phyloP scores from a whole-genome alignment of 2,329 filamentous ascomycete species.

The Fusarium albidum region DNA sequence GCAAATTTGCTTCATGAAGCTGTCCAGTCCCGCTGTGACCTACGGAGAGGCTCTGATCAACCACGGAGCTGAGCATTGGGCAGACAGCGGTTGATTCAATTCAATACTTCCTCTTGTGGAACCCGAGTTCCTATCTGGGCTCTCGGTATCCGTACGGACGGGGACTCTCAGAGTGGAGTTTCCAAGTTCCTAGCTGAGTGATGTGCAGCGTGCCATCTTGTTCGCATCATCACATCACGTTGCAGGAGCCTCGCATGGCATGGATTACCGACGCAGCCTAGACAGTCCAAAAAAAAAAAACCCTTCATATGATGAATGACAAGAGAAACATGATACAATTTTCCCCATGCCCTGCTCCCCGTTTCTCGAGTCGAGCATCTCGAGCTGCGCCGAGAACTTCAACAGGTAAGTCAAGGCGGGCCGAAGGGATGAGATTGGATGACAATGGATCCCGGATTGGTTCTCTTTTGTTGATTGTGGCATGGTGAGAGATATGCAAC shows the following conservation, averaged over 20 bases:
- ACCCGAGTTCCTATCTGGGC: background rate
- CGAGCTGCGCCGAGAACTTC: slow-evolving; percentile 9
- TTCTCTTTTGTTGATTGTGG: slow-evolving; percentile 6
- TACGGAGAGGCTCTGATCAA: too few species aligned
- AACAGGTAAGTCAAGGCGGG: slow-evolving; percentile 16
- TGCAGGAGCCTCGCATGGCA: slow-evolving; percentile 22
- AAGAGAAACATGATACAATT: slow-evolving; percentile 9
- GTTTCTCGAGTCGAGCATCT: slow-evolving; percentile 19
- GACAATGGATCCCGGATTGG: slow-evolving; percentile 19
- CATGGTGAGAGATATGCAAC: slow-evolving; percentile 24
- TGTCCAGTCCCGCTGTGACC: too few species aligned
- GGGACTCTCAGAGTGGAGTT: slow-evolving; percentile 24
- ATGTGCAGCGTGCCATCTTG: slow-evolving; percentile 17
- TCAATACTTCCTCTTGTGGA: background rate
- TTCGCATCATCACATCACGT: slow-evolving; percentile 23
- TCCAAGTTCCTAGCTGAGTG: slow-evolving; percentile 8
- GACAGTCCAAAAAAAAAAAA: too few species aligned
- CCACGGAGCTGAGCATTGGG: too few species aligned
- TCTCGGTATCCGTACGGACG: slow-evolving; percentile 6
- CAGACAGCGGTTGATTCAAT: background rate
- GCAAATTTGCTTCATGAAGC: too few species aligned
- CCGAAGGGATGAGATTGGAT: slow-evolving; percentile 22
- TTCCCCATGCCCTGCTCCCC: slow-evolving; percentile 3
- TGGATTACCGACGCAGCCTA: background rate
- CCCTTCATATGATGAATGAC: background rate